Percentiles rank a stretch among this genome's conserved stretches.
Conservation (phyloP, 2,329 filamentous ascomycete species). For the Nigrospora osmanthi region DNA sequence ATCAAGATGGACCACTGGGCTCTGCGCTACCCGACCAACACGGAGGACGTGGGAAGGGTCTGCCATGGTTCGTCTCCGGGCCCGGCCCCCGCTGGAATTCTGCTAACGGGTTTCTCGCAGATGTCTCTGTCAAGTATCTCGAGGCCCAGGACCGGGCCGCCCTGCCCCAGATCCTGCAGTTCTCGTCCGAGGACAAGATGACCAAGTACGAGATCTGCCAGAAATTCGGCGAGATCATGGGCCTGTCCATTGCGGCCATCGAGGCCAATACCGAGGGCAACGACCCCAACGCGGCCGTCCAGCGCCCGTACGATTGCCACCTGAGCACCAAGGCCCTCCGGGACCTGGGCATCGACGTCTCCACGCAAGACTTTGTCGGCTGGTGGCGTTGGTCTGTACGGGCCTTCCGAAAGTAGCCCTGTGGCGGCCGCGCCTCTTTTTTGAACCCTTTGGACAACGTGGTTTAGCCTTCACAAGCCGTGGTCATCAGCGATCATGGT, state of each 20-base stretch:
- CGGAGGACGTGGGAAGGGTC: conserved; percentile 76
- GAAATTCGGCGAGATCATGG: conserved; percentile 71
- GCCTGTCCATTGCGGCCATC: conserved; percentile 60
- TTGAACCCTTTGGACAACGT: too few relatives aligned
- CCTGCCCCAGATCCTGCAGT: conserved; percentile 70
- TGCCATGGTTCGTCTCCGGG: conserved; percentile 49
- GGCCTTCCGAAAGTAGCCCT: conserved; percentile 44
- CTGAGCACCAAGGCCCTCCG: conserved; percentile 68
- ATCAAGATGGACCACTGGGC: conserved; percentile 84
- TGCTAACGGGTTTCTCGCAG: conserved; percentile 27
- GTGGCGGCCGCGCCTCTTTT: too few relatives aligned
- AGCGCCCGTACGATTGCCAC: conserved; percentile 83
- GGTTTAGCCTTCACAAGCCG: too few relatives aligned
- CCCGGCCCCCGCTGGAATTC: neutral
- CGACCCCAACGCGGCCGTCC: conserved; percentile 61
- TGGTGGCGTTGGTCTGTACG: conserved; percentile 70
- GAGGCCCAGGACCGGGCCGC: conserved; percentile 33
- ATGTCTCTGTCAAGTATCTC: conserved; percentile 65
- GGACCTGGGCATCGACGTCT: conserved; percentile 66
- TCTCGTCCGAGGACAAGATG: conserved; percentile 76
- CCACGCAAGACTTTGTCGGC: conserved; percentile 64
- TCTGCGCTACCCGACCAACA: conserved; percentile 79
- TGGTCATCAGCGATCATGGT: too few relatives aligned
- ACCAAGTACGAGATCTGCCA: conserved; percentile 89
- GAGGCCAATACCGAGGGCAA: conserved; percentile 63